These are phyloP conservation scores for Quercus agrifolia DNA, from an alignment of 306 rosid species.

Conservation along the genomic window DNA sequence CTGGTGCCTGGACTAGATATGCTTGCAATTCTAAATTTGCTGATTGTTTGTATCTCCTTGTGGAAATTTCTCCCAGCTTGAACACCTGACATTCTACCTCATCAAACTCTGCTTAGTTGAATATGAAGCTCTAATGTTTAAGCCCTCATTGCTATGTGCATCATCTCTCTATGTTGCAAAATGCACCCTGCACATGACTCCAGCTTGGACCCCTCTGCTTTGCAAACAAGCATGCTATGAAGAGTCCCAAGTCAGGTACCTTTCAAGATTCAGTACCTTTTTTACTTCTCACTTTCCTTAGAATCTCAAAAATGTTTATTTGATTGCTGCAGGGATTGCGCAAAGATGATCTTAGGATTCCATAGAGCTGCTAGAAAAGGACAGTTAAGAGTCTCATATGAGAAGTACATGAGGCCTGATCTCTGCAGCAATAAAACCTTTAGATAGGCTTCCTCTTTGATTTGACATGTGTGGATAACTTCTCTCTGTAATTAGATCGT, in stretches of 20 bases:
- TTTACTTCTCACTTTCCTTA: background rate
- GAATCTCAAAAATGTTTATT: conserved; percentile 25
- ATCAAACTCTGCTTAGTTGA: conserved; percentile 67
- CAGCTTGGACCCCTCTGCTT: conserved; percentile 74
- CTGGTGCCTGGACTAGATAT: background rate
- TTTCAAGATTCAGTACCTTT: conserved; percentile 13
- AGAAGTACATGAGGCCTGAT: conserved; percentile 58
- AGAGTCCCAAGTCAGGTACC: conserved; percentile 64
- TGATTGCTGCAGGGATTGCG: conserved; percentile 19
- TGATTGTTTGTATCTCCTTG: conserved; percentile 15
- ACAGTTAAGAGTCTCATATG: conserved; percentile 52
- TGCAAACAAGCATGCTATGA: conserved; percentile 67
- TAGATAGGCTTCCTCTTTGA: conserved; percentile 62
- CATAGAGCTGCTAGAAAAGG: conserved; percentile 62
- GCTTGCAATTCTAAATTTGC: background rate
- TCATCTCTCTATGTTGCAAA: conserved; percentile 83
- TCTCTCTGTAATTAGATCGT: background rate
- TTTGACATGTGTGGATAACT: background rate
- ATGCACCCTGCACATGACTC: conserved; percentile 55
- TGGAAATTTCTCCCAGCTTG: conserved; percentile 47
- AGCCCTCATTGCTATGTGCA: conserved; percentile 79
- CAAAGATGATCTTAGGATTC: conserved; percentile 63
- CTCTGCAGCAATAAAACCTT: conserved; percentile 58
- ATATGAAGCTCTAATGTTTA: conserved; percentile 71
- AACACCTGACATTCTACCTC: conserved; percentile 72